Conservation (phyloP, 1,284 basidiomycete species). For the Salmacisia buchloeana region DNA sequence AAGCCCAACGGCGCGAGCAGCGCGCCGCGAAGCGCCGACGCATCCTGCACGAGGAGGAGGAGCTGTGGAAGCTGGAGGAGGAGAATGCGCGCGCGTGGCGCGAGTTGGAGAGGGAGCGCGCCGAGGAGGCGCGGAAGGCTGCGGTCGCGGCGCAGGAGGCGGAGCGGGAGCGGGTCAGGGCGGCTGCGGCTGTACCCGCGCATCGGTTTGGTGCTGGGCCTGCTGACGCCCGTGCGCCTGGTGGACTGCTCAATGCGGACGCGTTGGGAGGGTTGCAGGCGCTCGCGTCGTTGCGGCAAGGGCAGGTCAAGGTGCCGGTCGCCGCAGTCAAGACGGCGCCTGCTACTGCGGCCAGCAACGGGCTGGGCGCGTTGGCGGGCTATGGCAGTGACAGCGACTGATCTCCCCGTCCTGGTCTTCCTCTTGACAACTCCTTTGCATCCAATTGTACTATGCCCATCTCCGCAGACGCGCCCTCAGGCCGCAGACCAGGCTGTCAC, state of each 20-base stretch:
- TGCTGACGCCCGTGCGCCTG: not conserved
- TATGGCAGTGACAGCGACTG: conserved; percentile 44
- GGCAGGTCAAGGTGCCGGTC: not conserved
- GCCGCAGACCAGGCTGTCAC: too few species aligned
- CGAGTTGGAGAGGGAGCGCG: conserved; percentile 24
- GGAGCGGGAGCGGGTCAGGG: not conserved
- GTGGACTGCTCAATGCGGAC: conserved; percentile 24
- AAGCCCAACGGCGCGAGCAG: conserved; percentile 10
- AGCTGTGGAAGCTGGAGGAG: conserved; percentile 35
- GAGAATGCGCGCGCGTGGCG: conserved; percentile 44
- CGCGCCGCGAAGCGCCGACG: conserved; percentile 28
- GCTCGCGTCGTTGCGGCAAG: conserved; percentile 16
- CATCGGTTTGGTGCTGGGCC: not conserved
- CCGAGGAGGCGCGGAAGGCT: conserved; percentile 16
- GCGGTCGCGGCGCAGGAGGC: conserved; percentile 6
- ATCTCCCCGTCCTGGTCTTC: not conserved
- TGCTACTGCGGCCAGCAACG: not conserved
- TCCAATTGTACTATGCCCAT: not conserved
- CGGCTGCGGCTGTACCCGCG: conserved; percentile 3
- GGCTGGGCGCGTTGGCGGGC: conserved; percentile 33
- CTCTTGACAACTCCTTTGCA: not conserved
- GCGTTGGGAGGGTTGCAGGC: conserved; percentile 29
- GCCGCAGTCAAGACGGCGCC: not conserved
- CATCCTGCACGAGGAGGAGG: conserved; percentile 29
- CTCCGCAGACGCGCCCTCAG: not conserved